Base-by-base conservation (phyloP, 495 filamentous ascomycete genomes). In the Neurospora sp. region DNA sequence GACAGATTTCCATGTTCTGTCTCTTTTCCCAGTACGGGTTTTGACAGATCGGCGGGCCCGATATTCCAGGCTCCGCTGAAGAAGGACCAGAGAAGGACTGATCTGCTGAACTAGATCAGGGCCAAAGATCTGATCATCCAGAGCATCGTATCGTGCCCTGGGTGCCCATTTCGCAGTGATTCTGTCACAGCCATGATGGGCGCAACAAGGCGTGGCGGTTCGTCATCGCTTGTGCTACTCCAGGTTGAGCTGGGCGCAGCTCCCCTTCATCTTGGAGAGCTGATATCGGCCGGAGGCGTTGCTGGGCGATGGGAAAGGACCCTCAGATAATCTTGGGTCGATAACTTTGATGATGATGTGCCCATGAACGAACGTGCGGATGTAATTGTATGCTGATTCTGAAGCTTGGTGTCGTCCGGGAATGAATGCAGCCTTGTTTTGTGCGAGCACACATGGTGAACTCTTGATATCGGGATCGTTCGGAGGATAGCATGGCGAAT, bases 191-290 rank as follows among this genome's bases (percentile, higher is more conserved):
- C 53, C 12, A 61, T 61, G 53, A 31, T 61, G 53, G 53, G 53
- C 53, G 53, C 53, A 61, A 61, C 53, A 61, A 27, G 53, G 53
- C 53, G 22, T 61, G 53, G 53, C 53, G 53, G 53, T 61, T 70
- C 20, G 69, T 22, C 72, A 73, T 73, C 72, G 72, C 72, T 71
- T 65, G 72, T 73, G 42, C 69, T 42, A 73, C 72, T 70, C 14
- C 12, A 35, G 53, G 22, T 22, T 61, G 53, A 61, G 53, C 53
- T 61, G 53, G 53, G 22, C 53, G 53, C 53, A 61, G 53, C 22
- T 61, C 22, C 53, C 53, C 22, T 61, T 61, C 12, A 61, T 61
- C 53, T 61, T 16, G 12, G 12, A 31, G 53, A 31, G 22, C 22
- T 61, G 53, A 31, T 61, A 61, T 61, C 53, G 53, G 53, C 53